Base-by-base conservation (phyloP, 2,329 filamentous ascomycete species). In the Cryoendolithus antarcticus region DNA sequence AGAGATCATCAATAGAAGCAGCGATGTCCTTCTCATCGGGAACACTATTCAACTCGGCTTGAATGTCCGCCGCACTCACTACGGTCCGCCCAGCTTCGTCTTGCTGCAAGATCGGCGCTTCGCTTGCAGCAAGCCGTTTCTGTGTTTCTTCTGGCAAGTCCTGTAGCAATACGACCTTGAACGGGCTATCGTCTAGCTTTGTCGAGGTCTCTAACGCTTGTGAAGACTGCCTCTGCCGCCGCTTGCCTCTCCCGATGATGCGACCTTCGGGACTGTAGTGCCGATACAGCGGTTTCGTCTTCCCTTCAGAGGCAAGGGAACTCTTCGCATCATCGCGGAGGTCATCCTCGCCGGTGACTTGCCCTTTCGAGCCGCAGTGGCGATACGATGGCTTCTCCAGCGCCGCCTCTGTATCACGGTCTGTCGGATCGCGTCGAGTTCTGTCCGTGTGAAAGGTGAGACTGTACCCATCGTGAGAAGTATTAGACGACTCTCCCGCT, bases 1-100 rank as follows among this genome's bases (percentile, higher is more conserved):
- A 46, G 24, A 56, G 27, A 4, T 36, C 39, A 6, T 56, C 50
- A 12, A 57, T 56, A 5, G 53, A 55, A 6, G 48, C 44, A 32
- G 50, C 47, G 24, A 55, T 45, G 32, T 56, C 53, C 32, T 42
- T 42, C 10, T 50, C 48, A 24, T 48, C 43, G 6, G 51, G 48
- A 12, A 42, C 36, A n/a, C 36, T 27, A 9, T 43, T 34, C n/a
- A 34, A 37, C 10, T 40, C 44, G 28, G 42, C 41, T 32, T 50
- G 44, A 19, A 53, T 50, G 3, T 52, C 44, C 38, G 49, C 40
- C 32, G 48, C 42, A 34, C 46, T 53, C 33, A 48, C 37, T 9
- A 32, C 37, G 15, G 31, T 30, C 13, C 33, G 29, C 21, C 29
- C 33, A 30, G 40, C 36, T 32, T 39, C 15, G 28, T 41, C 30